phyloP scores from a whole-genome alignment of 352 stramenopile species.

The Vaucheria bursata region DNA sequence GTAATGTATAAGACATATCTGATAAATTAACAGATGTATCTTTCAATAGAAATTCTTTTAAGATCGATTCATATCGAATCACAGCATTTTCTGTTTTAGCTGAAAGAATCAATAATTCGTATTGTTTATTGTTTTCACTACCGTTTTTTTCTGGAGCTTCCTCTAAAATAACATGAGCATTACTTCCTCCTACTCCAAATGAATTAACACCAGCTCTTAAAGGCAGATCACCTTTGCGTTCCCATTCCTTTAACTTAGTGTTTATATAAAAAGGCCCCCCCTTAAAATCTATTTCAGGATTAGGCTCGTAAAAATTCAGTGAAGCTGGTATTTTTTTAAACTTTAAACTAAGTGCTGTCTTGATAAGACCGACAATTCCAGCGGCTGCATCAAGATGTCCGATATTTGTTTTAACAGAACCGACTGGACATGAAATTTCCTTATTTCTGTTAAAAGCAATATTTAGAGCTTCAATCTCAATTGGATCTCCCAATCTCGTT shows the following conservation, averaged over 20 bases:
- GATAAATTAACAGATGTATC: background rate
- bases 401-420: conserved; percentile 51
- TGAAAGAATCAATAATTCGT: background rate
- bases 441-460: conserved; percentile 23
- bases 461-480: conserved; percentile 36
- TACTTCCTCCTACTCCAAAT: conserved; percentile 52
- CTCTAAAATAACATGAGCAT: conserved; percentile 48
- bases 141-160: background rate
- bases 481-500: conserved; percentile 49
- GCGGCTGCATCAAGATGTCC: conserved; percentile 49
- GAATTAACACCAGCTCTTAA: conserved; percentile 44
- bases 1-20: conserved; percentile 1
- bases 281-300: conserved; percentile 30
- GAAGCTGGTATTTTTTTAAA: conserved; percentile 30
- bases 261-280: conserved; percentile 22
- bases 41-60: background rate
- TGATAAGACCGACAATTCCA: conserved; percentile 49
- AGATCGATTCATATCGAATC: background rate
- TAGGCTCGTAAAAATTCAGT: conserved; percentile 25
- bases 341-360: conserved; percentile 27
- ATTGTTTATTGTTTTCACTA: background rate
- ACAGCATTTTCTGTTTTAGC: background rate
- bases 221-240: conserved; percentile 8
- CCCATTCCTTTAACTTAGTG: background rate
- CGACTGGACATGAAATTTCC: conserved; percentile 21